Percentiles rank a stretch among this genome's conserved stretches.
These are phyloP conservation scores for Dissophora globulifera DNA, from an alignment of 192 early-diverging fungal species.

Conservation along the genomic window DNA sequence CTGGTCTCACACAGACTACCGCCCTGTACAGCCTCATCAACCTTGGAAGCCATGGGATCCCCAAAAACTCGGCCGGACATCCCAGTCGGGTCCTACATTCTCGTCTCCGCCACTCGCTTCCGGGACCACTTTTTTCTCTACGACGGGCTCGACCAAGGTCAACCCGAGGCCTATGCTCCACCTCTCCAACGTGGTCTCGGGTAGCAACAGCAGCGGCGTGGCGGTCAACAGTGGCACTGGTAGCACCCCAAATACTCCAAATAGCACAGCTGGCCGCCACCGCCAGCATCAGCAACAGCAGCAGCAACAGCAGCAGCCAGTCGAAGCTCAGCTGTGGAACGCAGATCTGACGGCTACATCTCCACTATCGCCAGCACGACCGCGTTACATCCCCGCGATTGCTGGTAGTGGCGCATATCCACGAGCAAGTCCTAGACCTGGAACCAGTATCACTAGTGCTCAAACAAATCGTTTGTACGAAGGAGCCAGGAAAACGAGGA, in stretches of 20 bases:
- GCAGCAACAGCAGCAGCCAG: neutral
- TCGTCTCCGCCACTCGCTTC: slow-evolving; percentile 1
- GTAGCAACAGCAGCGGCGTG: neutral
- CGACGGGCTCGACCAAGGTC: neutral
- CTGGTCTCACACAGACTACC: neutral
- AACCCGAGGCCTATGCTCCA: slow-evolving; percentile 21
- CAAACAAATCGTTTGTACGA: no score
- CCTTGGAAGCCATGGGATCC: slow-evolving; percentile 31
- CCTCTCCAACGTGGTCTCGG: slow-evolving; percentile 20
- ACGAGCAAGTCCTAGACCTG: slow-evolving; percentile 1
- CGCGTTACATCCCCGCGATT: slow-evolving; percentile 41
- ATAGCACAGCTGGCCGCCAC: no score
- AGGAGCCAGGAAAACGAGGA: neutral
- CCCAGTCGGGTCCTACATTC: neutral
- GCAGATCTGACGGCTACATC: slow-evolving; percentile 14
- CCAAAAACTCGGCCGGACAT: neutral
- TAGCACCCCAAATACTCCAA: no score
- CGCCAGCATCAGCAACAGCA: no score
- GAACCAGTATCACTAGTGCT: neutral
- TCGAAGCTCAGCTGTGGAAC: slow-evolving; percentile 46
- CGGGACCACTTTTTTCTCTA: neutral
- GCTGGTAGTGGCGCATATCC: slow-evolving; percentile 14
- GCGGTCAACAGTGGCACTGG: neutral
- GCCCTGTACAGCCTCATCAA: slow-evolving; percentile 6
- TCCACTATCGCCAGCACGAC: slow-evolving; percentile 31